Evolutionary conservation across 2,329 filamentous ascomycete species (phyloP), one percentile per base, ranked within the genome.

Genomic region (Aspergillus sp.): DNA sequence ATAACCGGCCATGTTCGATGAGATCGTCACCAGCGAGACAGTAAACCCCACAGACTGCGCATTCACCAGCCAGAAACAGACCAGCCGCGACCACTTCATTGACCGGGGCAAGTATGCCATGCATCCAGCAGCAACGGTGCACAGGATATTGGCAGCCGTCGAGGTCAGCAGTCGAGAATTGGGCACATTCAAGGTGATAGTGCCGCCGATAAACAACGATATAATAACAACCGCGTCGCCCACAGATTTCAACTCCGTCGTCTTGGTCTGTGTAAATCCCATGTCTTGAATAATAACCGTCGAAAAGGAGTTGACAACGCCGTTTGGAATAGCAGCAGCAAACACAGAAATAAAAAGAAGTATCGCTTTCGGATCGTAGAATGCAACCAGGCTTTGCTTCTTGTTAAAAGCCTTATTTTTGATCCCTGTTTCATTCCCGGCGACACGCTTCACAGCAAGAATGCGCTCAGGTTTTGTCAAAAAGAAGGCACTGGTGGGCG

Each of bases 11-110:
- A 75, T 74, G 38, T 74, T 75, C 2, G 70, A 73, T 1, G 66
- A 72, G 13, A 75, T 66, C 1, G 68, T 75, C 1, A 67, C 66
- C 8, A 76, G 59, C 1, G 71, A 69, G 6, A 76, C 64, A 1
- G 74, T 73, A 48, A 74, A 76, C 13, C 71, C 71, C 5, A 76
- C 71, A 1, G 68, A 71, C 54, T 76, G 73, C 1, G 70, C 52
- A 56, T 75, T 76, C 1, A 74, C 71, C 2, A 76, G 68, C 74
- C 73, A 75, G 57, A 76, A 75, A 30, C 62, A 69, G 3, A 67
- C 70, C 26, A 76, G 63, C 30, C 73, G 58, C 1, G 66, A 68
- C 73, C 74, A 76, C 1, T 67, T 74, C 42, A 73, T 69, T 0
- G 61, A 60, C 2, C 71, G 71, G 7, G 26, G 26, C 4, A 76